Percentiles rank a stretch among this genome's conserved stretches.
These are phyloP conservation scores for Mycena venus DNA, from an alignment of 768 basidiomycete species.

Conservation along the genomic window DNA sequence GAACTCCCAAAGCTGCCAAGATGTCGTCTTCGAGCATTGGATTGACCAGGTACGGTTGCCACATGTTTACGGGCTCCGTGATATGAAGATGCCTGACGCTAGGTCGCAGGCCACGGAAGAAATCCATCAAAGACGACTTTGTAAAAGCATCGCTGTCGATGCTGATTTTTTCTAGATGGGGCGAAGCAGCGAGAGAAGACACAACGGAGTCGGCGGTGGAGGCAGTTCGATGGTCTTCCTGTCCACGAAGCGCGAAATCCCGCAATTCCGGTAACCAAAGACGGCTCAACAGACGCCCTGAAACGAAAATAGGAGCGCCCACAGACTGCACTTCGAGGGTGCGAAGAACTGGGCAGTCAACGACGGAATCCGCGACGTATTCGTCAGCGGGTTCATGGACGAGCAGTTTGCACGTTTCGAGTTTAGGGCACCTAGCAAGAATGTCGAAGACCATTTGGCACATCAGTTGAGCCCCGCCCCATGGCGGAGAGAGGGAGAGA, in stretches of 20 bases:
- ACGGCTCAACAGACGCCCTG: neutral
- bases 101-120: neutral
- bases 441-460: neutral
- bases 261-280: neutral
- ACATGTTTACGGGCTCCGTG: neutral
- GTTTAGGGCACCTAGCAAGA: neutral
- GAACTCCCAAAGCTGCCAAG: neutral
- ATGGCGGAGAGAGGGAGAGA: neutral
- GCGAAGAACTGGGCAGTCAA: neutral
- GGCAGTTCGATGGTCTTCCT: neutral
- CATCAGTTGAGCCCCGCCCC: neutral
- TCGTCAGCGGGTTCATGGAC: neutral
- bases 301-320: neutral
- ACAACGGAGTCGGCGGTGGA: neutral
- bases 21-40: neutral
- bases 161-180: constrained; percentile 7
- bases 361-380: neutral
- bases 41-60: accelerated
- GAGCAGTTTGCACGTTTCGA: neutral
- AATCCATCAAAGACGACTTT: neutral
- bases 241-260: neutral
- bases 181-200: neutral
- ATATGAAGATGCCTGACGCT: neutral
- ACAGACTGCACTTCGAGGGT: too few relatives aligned
- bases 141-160: neutral